Evolutionary conservation across 2,329 filamentous ascomycete species (phyloP).

Genomic region (Fusarium poae): DNA sequence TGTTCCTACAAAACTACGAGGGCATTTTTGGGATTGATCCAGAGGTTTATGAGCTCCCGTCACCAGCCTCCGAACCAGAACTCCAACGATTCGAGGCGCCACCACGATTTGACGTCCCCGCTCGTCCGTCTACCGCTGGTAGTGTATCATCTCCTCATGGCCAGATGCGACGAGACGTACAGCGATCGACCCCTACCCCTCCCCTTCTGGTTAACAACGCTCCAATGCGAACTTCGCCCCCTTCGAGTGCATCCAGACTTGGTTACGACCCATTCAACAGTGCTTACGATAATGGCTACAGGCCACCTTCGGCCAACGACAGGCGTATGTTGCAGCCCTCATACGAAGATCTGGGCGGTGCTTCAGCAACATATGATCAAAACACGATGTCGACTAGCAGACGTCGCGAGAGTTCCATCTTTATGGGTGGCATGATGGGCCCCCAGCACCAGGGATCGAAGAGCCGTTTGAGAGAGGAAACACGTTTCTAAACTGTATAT

Average conservation of each 20-base stretch:
- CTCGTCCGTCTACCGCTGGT: conserved; percentile 64
- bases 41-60: conserved; percentile 71
- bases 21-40: conserved; percentile 83
- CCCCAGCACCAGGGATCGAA: conserved; percentile 65
- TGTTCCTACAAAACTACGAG: conserved; percentile 92
- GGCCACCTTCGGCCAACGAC: conserved; percentile 49
- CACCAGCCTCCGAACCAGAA: conserved; percentile 58
- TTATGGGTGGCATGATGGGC: conserved; percentile 63
- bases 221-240: conserved; percentile 57
- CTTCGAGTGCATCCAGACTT: conserved; percentile 56
- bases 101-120: conserved; percentile 54
- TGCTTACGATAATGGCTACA: conserved; percentile 60
- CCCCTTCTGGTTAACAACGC: conserved; percentile 57
- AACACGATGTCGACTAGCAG: conserved; percentile 60
- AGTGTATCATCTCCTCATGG: conserved; percentile 64
- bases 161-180: conserved; percentile 57
- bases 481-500: conserved; percentile 58
- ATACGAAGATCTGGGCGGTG: conserved; percentile 45
- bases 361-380: conserved; percentile 54
- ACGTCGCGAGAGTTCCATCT: conserved; percentile 72
- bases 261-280: conserved; percentile 59
- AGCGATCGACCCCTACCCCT: conserved; percentile 63
- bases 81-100: conserved; percentile 51
- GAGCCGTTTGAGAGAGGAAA: conserved; percentile 68
- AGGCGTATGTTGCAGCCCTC: conserved; percentile 53